phyloP scores from a whole-genome alignment of 352 stramenopile species.

The Phytophthora pluvialis region DNA sequence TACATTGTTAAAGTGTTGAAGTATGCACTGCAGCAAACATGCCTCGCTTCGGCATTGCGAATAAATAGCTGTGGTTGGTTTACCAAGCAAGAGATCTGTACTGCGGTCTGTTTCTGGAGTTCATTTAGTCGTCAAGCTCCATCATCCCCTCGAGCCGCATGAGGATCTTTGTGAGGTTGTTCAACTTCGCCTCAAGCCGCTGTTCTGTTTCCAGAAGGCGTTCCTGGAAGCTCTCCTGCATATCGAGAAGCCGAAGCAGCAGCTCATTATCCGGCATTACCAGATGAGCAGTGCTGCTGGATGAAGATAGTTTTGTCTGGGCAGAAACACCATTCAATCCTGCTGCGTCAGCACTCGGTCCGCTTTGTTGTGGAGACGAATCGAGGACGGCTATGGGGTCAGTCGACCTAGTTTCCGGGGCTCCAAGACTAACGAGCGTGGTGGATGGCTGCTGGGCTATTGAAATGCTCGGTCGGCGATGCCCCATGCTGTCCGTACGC shows the following conservation, averaged over 20 bases:
- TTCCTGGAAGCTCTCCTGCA: slow-evolving; percentile 68
- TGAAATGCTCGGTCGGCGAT: slow-evolving; percentile 4
- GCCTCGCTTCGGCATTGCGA: background rate
- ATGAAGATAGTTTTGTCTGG: slow-evolving; percentile 5
- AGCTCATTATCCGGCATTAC: slow-evolving; percentile 54
- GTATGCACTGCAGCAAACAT: no score
- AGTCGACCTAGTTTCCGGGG: background rate
- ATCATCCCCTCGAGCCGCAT: slow-evolving; percentile 66
- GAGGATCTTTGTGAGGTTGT: slow-evolving; percentile 75
- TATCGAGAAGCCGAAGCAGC: slow-evolving; percentile 52
- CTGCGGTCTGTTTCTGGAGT: background rate
- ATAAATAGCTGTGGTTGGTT: slow-evolving; percentile 18
- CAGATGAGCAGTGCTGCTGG: slow-evolving; percentile 13
- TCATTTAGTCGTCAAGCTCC: slow-evolving; percentile 52
- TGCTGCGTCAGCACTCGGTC: slow-evolving; percentile 17
- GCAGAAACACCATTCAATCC: background rate
- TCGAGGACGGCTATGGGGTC: background rate
- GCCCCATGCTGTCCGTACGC: slow-evolving; percentile 17
- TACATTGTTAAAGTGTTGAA: no score
- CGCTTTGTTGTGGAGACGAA: background rate
- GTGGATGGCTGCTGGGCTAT: background rate
- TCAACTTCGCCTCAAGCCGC: slow-evolving; percentile 70
- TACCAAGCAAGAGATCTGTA: background rate
- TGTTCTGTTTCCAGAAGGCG: slow-evolving; percentile 67
- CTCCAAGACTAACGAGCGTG: background rate